Base-by-base conservation (phyloP, 1,139 yeast genomes). In the Candida labiduridarum region DNA sequence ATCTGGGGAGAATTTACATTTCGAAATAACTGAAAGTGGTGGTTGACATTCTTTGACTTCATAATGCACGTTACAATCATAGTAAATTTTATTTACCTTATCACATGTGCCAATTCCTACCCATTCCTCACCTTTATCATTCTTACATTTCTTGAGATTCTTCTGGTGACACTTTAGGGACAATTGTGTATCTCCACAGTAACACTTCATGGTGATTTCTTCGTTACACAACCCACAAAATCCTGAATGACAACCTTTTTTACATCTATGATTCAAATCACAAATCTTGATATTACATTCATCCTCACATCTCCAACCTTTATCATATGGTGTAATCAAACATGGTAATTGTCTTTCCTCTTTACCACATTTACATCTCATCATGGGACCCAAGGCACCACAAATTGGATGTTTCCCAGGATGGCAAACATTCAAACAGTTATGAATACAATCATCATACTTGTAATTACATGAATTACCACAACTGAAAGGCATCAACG, bases 391-490 rank as follows among this genome's bases (percentile, higher is more conserved):
- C 67, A 87, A 65, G 31, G 94, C 89, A 25, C 89, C 86, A 71
- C 98, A 91, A 22, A 76, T 74, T 0, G 90, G 85, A 66, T 92
- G 97, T 2, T 91, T 87, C 0, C 97, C 98, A 1, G 97, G 94
- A 64, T 91, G 98, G 63, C 98, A 91, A 16, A 79, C 77, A 9
- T 83, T 70, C 3, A 89, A 70, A 63, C 98, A 91, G 4, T 83
- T 80, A 64, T 91, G 98, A 1, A 85, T 79, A 66, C 96, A 89
- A 8, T 79, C 72, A 18, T 69, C 70, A 50, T 85, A 71, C 47
- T 74, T 71, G 18, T 71, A 71, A 48, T 79, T 79, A 69, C 97
- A 91, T 0, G 90, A 77, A 65, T 87, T 91, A 5, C 97, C 97
- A 74, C 98, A 92, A 51, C 95, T 85, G 59, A 91, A 95, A 0